These are phyloP conservation scores for Dalbergia cultrata DNA, from an alignment of 306 rosid species.

Conservation along the genomic window DNA sequence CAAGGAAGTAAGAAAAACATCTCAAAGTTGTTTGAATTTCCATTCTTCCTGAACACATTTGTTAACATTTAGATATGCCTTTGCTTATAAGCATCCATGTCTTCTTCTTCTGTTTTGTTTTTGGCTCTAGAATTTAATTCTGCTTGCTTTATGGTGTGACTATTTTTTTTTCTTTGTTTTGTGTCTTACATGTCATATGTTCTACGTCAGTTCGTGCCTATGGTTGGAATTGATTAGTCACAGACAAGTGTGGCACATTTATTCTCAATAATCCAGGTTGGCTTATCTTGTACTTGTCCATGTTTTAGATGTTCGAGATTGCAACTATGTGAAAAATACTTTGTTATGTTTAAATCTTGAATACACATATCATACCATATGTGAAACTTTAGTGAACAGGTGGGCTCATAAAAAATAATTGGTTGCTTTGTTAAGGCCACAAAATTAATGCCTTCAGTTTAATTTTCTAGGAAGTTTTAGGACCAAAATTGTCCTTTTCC, in stretches of 20 bases:
- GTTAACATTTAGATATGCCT: constrained; percentile 24
- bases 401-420: constrained; percentile 25
- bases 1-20: neutral
- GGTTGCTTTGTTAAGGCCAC: constrained; percentile 38
- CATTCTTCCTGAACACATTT: constrained; percentile 17
- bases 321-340: neutral
- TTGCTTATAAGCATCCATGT: neutral
- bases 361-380: constrained; percentile 17
- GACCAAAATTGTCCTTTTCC: constrained; percentile 35
- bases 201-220: constrained; percentile 97
- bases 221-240: constrained; percentile 98
- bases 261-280: constrained; percentile 93
- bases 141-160: neutral
- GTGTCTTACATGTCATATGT: constrained; percentile 78
- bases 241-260: constrained; percentile 96
- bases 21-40: constrained; percentile 6
- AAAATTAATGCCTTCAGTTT: constrained; percentile 18
- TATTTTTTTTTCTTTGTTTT: constrained; percentile 24
- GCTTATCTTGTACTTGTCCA: constrained; percentile 22
- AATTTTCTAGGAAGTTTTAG: constrained; percentile 23
- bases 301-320: constrained; percentile 23
- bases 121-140: neutral
- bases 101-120: constrained; percentile 7
- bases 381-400: constrained; percentile 26
- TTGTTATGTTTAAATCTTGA: constrained; percentile 24